Base-by-base conservation (phyloP, 1,284 basidiomycete genomes). In the Naganishia liquefaciens region DNA sequence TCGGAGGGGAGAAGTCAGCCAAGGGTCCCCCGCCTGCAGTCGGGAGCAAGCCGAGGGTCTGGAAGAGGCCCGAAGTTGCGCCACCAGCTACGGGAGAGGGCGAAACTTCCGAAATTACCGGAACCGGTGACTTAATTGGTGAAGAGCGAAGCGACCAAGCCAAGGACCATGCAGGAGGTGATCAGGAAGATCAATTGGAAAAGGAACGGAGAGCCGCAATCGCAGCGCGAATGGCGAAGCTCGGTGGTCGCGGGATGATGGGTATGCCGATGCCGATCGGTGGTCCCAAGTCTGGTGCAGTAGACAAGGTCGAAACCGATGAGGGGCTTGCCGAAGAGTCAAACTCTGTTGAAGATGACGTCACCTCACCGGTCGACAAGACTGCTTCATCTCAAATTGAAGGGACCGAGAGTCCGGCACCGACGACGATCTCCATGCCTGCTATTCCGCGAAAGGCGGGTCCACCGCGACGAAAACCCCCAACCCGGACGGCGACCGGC, bases 1-100 rank as follows among this genome's bases (percentile, higher is more conserved):
- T 93, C 73, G 69, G 71, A 5, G 65, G 75, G 33, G 55, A 44
- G 6, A 39, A 46, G 27, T 28, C 70, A 13, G 66, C 25, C 25
- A 62, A 67, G 13, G 69, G 70, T 3, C 82, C 86, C 10, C 84
- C 88, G 1, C 85, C 86, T 55, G 88, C 89, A 17, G 77, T 73
- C 0, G 73, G 81, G 25, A 88, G 88, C 69, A 88, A 86, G 72
- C 88, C 89, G 0, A 79, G 75, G 71, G 91, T 88, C 76, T 93
- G 91, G 90, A 88, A 89, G 75, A 85, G 79, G 62, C 78, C 80
- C 58, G 60, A 73, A 68, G 51, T 39, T 19, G 44, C 71, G 49
- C 65, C 77, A 66, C 78, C 75, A 11, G 13, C 10, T 37, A 37
- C 7, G 33, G 10, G 13, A 7, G 33, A 37, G 33, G 33, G 33